phyloP scores from a whole-genome alignment of 1,139 yeast species.

The Nakaseomyces uthaithaninus region DNA sequence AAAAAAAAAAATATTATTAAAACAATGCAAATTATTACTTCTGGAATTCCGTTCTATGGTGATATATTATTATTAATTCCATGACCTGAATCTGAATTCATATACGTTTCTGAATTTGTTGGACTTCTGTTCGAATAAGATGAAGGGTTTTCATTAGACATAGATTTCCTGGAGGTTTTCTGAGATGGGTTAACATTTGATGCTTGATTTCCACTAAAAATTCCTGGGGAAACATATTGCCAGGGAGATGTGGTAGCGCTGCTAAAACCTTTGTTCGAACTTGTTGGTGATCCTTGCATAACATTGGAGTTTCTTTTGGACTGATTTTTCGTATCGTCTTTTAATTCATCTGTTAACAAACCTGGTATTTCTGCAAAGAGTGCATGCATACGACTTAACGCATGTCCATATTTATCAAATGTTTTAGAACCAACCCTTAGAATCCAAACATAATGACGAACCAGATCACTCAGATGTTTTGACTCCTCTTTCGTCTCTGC shows the following conservation, averaged over 20 bases:
- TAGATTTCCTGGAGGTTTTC: neutral
- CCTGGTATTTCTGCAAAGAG: constrained; percentile 63
- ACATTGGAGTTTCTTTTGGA: constrained; percentile 7
- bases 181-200: neutral
- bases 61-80: neutral
- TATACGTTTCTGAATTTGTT: neutral
- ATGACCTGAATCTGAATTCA: neutral
- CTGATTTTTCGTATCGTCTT: neutral
- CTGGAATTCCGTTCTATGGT: neutral
- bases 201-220: constrained; percentile 1
- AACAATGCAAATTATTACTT: no score
- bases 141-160: neutral
- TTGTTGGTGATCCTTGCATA: constrained; percentile 7
- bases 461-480: constrained; percentile 52
- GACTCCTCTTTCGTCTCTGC: constrained; percentile 55
- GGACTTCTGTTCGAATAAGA: neutral
- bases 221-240: constrained; percentile 3
- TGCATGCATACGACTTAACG: constrained; percentile 58
- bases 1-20: no score
- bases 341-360: constrained; percentile 41
- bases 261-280: constrained; percentile 10
- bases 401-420: constrained; percentile 66
- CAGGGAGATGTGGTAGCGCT: constrained; percentile 1
- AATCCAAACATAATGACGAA: constrained; percentile 68
- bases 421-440: constrained; percentile 65